These are phyloP conservation scores for Eucalyptus shirleyi DNA, from an alignment of 345 rosid genomes.

Conservation along the genomic window DNA sequence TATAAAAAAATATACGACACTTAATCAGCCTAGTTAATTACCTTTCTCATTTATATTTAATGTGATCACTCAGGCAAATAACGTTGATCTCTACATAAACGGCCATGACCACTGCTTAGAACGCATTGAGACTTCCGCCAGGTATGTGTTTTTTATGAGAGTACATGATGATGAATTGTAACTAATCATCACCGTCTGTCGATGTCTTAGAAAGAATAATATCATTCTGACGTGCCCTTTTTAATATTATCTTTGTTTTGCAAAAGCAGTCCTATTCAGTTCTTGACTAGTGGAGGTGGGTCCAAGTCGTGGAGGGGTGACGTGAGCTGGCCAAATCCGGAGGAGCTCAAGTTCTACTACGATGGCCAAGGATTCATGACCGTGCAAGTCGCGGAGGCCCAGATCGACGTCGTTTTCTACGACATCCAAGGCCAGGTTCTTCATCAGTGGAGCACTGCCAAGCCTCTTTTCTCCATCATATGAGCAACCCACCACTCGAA, in stretches of 20 bases:
- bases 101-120: slow-evolving; percentile 47
- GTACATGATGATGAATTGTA: not conserved
- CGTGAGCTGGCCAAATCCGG: not conserved
- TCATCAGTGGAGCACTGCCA: slow-evolving; percentile 31
- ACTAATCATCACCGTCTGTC: not conserved
- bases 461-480: slow-evolving; percentile 6
- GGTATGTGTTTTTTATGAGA: not conserved
- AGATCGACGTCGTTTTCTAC: slow-evolving; percentile 24
- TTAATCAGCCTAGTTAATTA: not conserved
- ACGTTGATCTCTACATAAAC: slow-evolving; percentile 35
- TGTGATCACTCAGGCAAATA: slow-evolving; percentile 9
- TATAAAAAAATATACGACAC: not conserved
- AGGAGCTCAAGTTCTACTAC: slow-evolving; percentile 41
- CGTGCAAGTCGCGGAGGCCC: slow-evolving; percentile 11
- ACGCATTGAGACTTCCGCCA: slow-evolving; percentile 14
- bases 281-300: slow-evolving; percentile 74
- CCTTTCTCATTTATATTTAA: not conserved
- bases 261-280: slow-evolving; percentile 33
- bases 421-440: slow-evolving; percentile 33
- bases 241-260: not conserved
- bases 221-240: not conserved
- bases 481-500: not conserved
- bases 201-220: not conserved
- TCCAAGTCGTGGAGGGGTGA: slow-evolving; percentile 86
- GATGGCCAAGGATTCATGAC: slow-evolving; percentile 89